These are phyloP conservation scores for Melampsora occidentalis DNA, from an alignment of 1,284 basidiomycete species.

Conservation along the genomic window DNA sequence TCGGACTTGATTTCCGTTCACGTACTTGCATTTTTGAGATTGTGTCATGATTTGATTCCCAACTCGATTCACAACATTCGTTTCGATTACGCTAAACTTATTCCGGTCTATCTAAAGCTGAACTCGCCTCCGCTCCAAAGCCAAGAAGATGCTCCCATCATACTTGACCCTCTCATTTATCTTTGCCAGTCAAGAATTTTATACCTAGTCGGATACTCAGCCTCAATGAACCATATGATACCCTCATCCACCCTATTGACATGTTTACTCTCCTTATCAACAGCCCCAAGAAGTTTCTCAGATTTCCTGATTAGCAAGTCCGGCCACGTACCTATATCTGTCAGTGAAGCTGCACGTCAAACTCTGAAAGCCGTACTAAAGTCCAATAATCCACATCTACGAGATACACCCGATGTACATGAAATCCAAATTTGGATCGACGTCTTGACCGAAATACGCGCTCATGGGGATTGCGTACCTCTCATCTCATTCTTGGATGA, in stretches of 20 bases:
- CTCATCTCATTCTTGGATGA: slow-evolving; percentile 37
- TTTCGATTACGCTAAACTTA: slow-evolving; percentile 42
- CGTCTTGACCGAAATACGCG: slow-evolving; percentile 25
- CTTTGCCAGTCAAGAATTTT: slow-evolving; percentile 37
- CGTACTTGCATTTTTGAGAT: slow-evolving; percentile 20
- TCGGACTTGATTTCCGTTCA: slow-evolving; percentile 30
- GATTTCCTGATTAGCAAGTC: not conserved
- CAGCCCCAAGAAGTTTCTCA: not conserved
- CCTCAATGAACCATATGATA: slow-evolving; percentile 25
- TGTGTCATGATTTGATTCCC: slow-evolving; percentile 38
- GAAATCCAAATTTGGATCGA: slow-evolving; percentile 41
- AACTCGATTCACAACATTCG: slow-evolving; percentile 25
- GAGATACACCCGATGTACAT: slow-evolving; percentile 33
- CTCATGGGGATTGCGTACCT: slow-evolving; percentile 7
- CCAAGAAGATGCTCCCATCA: not conserved
- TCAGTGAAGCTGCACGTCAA: slow-evolving; percentile 25
- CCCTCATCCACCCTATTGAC: slow-evolving; percentile 32
- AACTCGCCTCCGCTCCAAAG: not conserved
- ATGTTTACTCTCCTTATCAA: slow-evolving; percentile 35
- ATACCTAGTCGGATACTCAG: slow-evolving; percentile 31
- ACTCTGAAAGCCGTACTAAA: slow-evolving; percentile 39
- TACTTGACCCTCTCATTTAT: slow-evolving; percentile 23
- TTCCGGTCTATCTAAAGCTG: slow-evolving; percentile 32
- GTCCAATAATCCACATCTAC: slow-evolving; percentile 22
- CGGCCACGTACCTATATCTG: slow-evolving; percentile 3